phyloP scores from a whole-genome alignment of 495 filamentous ascomycete species.

The Aspergillus campestris region DNA sequence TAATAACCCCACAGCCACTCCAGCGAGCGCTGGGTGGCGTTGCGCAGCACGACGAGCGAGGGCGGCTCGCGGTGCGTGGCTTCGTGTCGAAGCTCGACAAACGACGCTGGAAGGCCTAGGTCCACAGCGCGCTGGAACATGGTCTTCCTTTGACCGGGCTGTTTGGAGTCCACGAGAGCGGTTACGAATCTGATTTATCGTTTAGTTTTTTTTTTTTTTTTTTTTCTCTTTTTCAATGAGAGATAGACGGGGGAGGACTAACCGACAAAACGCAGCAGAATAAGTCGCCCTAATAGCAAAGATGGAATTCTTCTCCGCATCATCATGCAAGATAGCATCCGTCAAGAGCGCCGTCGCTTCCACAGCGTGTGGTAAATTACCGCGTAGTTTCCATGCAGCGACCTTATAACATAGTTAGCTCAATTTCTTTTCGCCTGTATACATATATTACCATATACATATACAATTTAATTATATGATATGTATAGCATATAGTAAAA shows the following conservation, averaged over 20 bases:
- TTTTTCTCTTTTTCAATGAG: background rate
- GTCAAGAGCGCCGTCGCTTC: conserved; percentile 73
- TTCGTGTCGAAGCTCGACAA: conserved; percentile 86
- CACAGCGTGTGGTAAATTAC: conserved; percentile 70
- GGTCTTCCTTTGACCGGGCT: conserved; percentile 56
- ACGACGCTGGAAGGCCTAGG: conserved; percentile 68
- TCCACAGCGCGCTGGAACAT: conserved; percentile 78
- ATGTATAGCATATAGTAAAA: too few species aligned
- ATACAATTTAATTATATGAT: too few species aligned
- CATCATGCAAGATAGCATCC: conserved; percentile 63
- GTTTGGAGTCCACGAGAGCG: conserved; percentile 69
- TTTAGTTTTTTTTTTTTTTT: conserved; percentile 2
- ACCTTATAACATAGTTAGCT: conserved; percentile 26
- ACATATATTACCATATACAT: background rate
- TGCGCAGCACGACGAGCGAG: conserved; percentile 57
- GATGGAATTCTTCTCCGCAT: conserved; percentile 39
- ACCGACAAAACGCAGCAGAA: conserved; percentile 54
- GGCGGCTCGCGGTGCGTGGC: conserved; percentile 84
- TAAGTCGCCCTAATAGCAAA: conserved; percentile 51
- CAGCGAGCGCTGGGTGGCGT: conserved; percentile 56
- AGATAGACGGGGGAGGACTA: conserved; percentile 9
- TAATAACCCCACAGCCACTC: conserved; percentile 86
- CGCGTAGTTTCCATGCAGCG: conserved; percentile 53
- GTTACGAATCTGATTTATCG: conserved; percentile 70
- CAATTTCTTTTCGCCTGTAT: background rate